These are phyloP conservation scores for Parafenestella ontariensis DNA, from an alignment of 2,329 filamentous ascomycete genomes.

Conservation along the genomic window DNA sequence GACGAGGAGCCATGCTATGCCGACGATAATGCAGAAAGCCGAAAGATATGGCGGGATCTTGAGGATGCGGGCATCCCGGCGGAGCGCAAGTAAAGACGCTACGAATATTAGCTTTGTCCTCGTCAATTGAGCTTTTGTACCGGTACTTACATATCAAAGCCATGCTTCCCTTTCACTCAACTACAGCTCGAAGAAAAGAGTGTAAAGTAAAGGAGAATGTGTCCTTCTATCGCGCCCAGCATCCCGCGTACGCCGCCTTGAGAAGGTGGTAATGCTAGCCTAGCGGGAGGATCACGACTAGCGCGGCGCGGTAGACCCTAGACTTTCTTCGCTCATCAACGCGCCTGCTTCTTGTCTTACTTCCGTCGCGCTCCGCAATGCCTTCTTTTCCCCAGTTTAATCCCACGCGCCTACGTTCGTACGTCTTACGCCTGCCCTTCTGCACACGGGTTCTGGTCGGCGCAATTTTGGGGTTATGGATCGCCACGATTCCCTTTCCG, in stretches of 20 bases:
- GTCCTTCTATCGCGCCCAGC: conserved; percentile 19
- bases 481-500: conserved; percentile 70
- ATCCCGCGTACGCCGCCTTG: conserved; percentile 18
- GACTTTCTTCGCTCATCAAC: conserved; percentile 16
- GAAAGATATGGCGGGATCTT: conserved; percentile 89
- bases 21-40: conserved; percentile 81
- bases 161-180: conserved; percentile 33
- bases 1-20: conserved; percentile 87
- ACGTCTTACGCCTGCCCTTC: conserved; percentile 83
- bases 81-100: conserved; percentile 70
- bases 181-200: conserved; percentile 6
- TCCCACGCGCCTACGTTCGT: conserved; percentile 76
- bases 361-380: conserved; percentile 36
- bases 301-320: conserved; percentile 22
- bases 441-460: conserved; percentile 77
- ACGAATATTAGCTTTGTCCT: conserved; percentile 23
- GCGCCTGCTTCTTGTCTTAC: conserved; percentile 21
- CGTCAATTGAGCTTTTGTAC: background rate
- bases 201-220: conserved; percentile 13
- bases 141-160: conserved; percentile 44
- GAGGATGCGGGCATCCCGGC: conserved; percentile 80
- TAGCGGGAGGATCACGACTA: conserved; percentile 22
- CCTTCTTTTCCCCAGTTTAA: conserved; percentile 68
- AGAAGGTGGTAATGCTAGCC: conserved; percentile 18
- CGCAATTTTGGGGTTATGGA: conserved; percentile 72